These are phyloP conservation scores for Trichoderma atroviride DNA, from an alignment of 2,329 filamentous ascomycete genomes.

Conservation along the genomic window DNA sequence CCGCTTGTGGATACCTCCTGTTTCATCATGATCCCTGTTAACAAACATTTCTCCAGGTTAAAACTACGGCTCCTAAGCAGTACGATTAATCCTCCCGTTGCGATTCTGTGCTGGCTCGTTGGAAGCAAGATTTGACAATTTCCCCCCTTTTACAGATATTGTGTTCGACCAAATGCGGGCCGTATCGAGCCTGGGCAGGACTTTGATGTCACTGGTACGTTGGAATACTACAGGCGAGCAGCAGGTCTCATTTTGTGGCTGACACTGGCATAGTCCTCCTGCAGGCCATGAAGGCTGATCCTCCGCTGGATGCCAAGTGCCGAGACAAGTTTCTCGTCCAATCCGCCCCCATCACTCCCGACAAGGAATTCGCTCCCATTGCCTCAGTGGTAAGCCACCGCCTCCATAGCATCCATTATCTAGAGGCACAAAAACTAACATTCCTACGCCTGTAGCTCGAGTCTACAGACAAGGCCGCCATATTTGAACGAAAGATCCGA, in stretches of 20 bases:
- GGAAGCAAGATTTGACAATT: neutral
- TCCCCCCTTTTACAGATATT: constrained; percentile 68
- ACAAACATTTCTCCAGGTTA: constrained; percentile 65
- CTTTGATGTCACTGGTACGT: constrained; percentile 88
- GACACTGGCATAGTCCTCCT: constrained; percentile 69
- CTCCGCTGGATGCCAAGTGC: constrained; percentile 82
- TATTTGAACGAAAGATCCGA: constrained; percentile 94
- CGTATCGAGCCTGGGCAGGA: constrained; percentile 87
- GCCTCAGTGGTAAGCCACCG: constrained; percentile 70
- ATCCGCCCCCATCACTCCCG: constrained; percentile 78
- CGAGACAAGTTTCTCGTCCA: constrained; percentile 98
- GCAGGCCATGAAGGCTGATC: constrained; percentile 97
- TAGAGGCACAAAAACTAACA: constrained; percentile 1
- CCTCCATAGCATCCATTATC: neutral
- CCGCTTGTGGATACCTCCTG: constrained; percentile 19
- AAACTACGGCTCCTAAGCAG: constrained; percentile 99
- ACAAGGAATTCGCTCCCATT: constrained; percentile 82
- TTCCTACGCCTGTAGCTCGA: constrained; percentile 64
- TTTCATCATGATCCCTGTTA: constrained; percentile 27
- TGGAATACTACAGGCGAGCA: neutral
- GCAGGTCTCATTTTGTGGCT: constrained; percentile 29
- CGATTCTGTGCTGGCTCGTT: neutral
- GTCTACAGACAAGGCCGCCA: constrained; percentile 73
- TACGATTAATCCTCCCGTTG: constrained; percentile 54
- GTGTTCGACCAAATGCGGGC: constrained; percentile 94